phyloP scores from a whole-genome alignment of 2,329 filamentous ascomycete genomes.

The Colletotrichum tropicicola region DNA sequence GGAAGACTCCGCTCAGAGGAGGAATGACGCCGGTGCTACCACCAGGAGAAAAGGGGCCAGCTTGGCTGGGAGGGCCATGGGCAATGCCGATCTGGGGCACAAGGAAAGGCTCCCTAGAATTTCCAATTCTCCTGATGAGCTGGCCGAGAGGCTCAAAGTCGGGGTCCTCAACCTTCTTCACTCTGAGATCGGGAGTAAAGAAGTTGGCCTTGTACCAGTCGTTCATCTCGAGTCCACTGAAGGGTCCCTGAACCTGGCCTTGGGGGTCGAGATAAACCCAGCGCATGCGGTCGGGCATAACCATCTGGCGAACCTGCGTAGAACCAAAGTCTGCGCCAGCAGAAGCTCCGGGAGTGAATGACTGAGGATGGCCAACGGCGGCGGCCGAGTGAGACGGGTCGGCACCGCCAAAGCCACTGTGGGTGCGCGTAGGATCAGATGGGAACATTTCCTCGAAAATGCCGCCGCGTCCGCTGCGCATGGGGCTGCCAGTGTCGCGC shows the following conservation, averaged over 20 bases:
- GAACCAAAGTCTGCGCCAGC: conserved; percentile 40
- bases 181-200: conserved; percentile 92
- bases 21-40: conserved; percentile 75
- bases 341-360: conserved; percentile 35
- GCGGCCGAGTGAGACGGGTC: conserved; percentile 35
- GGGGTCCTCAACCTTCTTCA: conserved; percentile 92
- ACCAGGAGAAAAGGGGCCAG: conserved; percentile 57
- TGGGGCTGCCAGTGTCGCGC: conserved; percentile 68
- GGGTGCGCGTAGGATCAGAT: conserved; percentile 43
- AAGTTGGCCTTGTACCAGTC: conserved; percentile 99
- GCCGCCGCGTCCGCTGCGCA: conserved; percentile 59
- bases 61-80: conserved; percentile 72
- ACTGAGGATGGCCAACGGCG: conserved; percentile 33
- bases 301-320: conserved; percentile 86
- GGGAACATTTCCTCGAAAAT: conserved; percentile 65
- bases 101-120: conserved; percentile 95
- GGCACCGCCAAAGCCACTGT: conserved; percentile 35
- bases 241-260: conserved; percentile 90
- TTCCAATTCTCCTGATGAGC: conserved; percentile 93
- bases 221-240: conserved; percentile 97
- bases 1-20: conserved; percentile 92
- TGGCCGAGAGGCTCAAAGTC: conserved; percentile 97
- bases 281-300: conserved; percentile 98
- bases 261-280: conserved; percentile 99
- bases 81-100: conserved; percentile 97